A percentile compares a stretch with the other conserved stretches of the same genome.
Evolutionary conservation across 2,329 filamentous ascomycete genomes (phyloP).

Genomic region (Pseudogymnoascus sp.): DNA sequence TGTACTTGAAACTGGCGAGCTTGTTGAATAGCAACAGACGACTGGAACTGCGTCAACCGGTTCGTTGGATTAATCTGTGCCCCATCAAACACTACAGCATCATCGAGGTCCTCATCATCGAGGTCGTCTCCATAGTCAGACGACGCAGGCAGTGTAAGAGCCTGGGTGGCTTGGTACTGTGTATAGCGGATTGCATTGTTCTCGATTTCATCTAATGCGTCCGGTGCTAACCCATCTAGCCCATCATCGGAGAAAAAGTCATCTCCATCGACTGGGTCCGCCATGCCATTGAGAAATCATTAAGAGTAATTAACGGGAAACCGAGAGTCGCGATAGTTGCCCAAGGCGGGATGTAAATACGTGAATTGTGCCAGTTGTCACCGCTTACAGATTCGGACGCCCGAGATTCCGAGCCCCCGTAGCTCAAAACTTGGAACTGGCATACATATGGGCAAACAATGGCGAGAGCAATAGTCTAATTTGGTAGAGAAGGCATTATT

Average conservation of each 20-base stretch:
- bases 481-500: not conserved
- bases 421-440: not conserved
- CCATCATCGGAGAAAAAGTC: conserved; percentile 58
- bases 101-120: conserved; percentile 39
- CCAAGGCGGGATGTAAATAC: conserved; percentile 2
- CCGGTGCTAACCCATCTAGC: conserved; percentile 51
- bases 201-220: conserved; percentile 53
- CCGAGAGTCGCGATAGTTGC: not conserved
- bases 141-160: conserved; percentile 21
- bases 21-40: conserved; percentile 2
- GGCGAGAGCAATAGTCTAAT: not conserved
- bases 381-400: conserved; percentile 2
- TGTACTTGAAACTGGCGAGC: conserved; percentile 10
- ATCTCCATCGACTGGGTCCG: conserved; percentile 32
- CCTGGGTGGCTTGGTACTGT: conserved; percentile 22
- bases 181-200: conserved; percentile 54
- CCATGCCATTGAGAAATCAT: conserved; percentile 32
- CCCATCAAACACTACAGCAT: conserved; percentile 42
- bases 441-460: not conserved
- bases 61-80: conserved; percentile 10
- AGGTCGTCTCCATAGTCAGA: conserved; percentile 32
- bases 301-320: not conserved
- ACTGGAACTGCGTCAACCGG: conserved; percentile 3
- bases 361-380: not conserved
- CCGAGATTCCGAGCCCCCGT: not conserved